Conservation (phyloP, 345 rosid genomes). For the Cardamine resedifolia region DNA sequence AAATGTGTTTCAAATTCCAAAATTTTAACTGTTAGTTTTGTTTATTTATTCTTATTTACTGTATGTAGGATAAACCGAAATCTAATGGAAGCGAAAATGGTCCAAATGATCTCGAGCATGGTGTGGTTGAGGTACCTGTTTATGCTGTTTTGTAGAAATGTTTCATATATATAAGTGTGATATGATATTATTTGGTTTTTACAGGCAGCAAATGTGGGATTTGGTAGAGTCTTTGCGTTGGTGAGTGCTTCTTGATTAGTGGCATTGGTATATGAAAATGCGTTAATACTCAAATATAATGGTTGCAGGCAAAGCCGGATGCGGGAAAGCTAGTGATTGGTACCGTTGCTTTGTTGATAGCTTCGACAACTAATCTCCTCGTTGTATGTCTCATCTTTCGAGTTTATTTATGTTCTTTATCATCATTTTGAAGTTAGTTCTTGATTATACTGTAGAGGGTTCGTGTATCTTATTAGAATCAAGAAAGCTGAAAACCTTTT, state of each 20-base stretch:
- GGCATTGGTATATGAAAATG: neutral
- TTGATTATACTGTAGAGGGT: too few relatives aligned
- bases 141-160: slow-evolving; percentile 2
- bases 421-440: too few relatives aligned
- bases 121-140: slow-evolving; percentile 57
- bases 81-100: slow-evolving; percentile 44
- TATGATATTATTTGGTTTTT: neutral
- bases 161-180: slow-evolving; percentile 2
- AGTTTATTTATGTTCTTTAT: too few relatives aligned
- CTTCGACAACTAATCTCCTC: slow-evolving; percentile 69
- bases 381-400: slow-evolving; percentile 60
- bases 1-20: neutral
- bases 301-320: slow-evolving; percentile 72
- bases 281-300: neutral
- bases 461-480: too few relatives aligned
- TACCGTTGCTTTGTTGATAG: slow-evolving; percentile 70
- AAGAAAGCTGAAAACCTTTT: neutral
- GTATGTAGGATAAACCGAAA: slow-evolving; percentile 42
- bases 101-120: slow-evolving; percentile 54
- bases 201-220: slow-evolving; percentile 71
- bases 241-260: slow-evolving; percentile 44
- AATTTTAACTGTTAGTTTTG: neutral
- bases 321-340: slow-evolving; percentile 69
- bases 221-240: slow-evolving; percentile 64
- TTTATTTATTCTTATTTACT: neutral